Evolutionary conservation across 371 early-diverging fungal species (phyloP).

Genomic region (Batkoa obscura): DNA sequence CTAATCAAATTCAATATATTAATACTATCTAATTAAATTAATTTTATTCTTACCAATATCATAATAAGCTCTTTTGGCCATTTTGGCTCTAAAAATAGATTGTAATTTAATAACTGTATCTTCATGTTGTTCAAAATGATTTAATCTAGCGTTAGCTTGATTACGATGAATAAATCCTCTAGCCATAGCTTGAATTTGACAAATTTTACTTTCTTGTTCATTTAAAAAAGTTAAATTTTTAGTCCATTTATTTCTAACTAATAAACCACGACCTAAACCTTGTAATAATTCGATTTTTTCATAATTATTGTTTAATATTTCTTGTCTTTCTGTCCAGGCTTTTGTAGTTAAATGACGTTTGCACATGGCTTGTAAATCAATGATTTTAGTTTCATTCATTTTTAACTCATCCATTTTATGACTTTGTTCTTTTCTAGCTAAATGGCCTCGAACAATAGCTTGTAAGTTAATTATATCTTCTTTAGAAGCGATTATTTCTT

Average conservation of each 20-base stretch:
- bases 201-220: not conserved
- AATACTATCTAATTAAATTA: not conserved
- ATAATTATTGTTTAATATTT: constrained; percentile 7
- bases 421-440: not conserved
- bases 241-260: not conserved
- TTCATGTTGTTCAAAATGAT: constrained; percentile 41
- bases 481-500: not conserved
- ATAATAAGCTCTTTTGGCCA: constrained; percentile 57
- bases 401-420: not conserved
- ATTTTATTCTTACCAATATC: constrained; percentile 40
- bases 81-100: constrained; percentile 58
- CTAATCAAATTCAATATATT: constrained; percentile 11
- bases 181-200: constrained; percentile 3
- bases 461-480: not conserved
- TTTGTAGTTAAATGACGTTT: constrained; percentile 31
- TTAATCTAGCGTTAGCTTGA: constrained; percentile 21
- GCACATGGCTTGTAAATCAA: constrained; percentile 36
- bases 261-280: constrained; percentile 2
- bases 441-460: not conserved
- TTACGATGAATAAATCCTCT: constrained; percentile 9
- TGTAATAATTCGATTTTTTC: not conserved
- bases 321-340: constrained; percentile 17
- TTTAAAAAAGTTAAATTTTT: not conserved
- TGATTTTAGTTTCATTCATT: constrained; percentile 11
- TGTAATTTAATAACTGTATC: constrained; percentile 71